A percentile compares a stretch with the other conserved stretches of the same genome.
Evolutionary conservation across 2,329 filamentous ascomycete genomes (phyloP).

Genomic region (Trichoderma sp.): DNA sequence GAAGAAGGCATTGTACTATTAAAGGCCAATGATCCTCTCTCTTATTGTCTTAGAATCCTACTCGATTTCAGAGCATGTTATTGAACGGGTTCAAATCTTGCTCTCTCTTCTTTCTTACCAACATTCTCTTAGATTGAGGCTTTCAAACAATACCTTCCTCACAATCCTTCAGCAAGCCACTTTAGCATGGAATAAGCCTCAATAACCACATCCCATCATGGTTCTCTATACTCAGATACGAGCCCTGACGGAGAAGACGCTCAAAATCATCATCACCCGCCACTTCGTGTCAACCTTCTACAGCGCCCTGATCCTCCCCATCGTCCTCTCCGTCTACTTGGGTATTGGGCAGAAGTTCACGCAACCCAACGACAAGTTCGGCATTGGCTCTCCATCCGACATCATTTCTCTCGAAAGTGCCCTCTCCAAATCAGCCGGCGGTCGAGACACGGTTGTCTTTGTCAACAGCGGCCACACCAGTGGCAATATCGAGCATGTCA

Average conservation of each 20-base stretch:
- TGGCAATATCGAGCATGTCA: conserved; percentile 70
- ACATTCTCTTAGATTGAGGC: not conserved
- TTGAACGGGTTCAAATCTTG: no score
- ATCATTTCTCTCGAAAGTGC: conserved; percentile 67
- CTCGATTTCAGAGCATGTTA: not conserved
- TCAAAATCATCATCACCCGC: conserved; percentile 56
- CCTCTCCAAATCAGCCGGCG: conserved; percentile 55
- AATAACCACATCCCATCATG: conserved; percentile 38
- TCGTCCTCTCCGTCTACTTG: conserved; percentile 58
- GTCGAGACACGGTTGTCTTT: conserved; percentile 68
- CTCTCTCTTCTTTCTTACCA: no score
- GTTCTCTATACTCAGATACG: conserved; percentile 54
- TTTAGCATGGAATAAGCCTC: not conserved
- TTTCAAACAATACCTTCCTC: not conserved
- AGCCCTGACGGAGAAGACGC: conserved; percentile 59
- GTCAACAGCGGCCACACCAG: conserved; percentile 71
- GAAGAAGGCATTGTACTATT: not conserved
- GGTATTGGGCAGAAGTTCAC: conserved; percentile 77
- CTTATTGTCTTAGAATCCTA: not conserved
- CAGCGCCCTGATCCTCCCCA: conserved; percentile 58
- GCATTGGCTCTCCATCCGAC: conserved; percentile 62
- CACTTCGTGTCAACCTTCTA: conserved; percentile 54
- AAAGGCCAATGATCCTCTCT: not conserved
- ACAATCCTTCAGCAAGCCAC: not conserved
- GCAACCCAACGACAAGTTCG: conserved; percentile 69